Base-by-base conservation (phyloP, 2,329 filamentous ascomycete species). In the Waltergamsia citrina region DNA sequence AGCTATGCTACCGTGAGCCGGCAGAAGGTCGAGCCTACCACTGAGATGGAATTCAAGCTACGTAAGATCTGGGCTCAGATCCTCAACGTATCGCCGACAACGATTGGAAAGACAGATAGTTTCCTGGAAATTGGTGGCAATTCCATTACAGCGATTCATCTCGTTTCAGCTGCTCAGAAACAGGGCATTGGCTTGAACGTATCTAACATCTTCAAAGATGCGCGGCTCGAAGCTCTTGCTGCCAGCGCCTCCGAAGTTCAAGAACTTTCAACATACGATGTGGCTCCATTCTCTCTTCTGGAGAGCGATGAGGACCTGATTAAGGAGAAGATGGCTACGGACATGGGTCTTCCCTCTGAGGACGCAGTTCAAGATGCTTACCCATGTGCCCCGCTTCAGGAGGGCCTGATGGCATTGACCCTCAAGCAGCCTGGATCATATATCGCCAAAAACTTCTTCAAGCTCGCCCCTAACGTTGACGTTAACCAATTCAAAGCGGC, bases 341-440 rank as follows among this genome's bases (percentile, higher is more conserved):
- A n/a, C n/a, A n/a, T n/a, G n/a, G n/a, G n/a, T n/a, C n/a, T n/a
- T n/a, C n/a, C n/a, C n/a, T n/a, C n/a, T n/a, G n/a, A n/a, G n/a
- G n/a, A n/a, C n/a, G n/a, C n/a, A n/a, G n/a, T 68, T 7, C 59
- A 69, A 33, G 67, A 72, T 35, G 47, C 65, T 0, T 71, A 67
- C 34, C 67, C 67, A 1, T 65, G 63, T 43, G 65, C 66, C 0
- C 55, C 65, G 1, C 45, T 69, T 1, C 68, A 72, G 38, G 63
- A 67, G 41, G 64, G 60, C 4, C 52, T 72, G 3, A 59, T 72
- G 47, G 62, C 65, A 2, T 43, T 71, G 4, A 60, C 67, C 7
- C 44, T 42, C 30, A 48, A 49, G 22, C 43, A 51, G 30, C 40
- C 43, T 0, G 44, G 46, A 2, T 40, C 40, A 9, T 49, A 49